These are phyloP conservation scores for Thalia dealbata DNA, from an alignment of 176 grass and related monocot genomes.

Conservation along the genomic window DNA sequence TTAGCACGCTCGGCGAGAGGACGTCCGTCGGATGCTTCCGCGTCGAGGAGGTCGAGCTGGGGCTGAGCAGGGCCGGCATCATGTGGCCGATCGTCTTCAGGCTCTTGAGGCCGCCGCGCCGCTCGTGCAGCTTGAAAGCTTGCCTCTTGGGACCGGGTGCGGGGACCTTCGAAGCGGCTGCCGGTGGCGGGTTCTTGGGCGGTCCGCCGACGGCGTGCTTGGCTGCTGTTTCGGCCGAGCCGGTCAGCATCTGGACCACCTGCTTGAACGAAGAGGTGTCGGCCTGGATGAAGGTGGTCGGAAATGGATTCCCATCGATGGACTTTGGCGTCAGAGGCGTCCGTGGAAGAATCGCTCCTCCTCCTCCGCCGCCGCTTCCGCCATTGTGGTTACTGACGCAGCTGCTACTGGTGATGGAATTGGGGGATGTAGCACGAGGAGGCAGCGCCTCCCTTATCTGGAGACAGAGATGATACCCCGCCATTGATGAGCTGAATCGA, in stretches of 20 bases:
- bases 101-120: slow-evolving; percentile 63
- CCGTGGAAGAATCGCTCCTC: slow-evolving; percentile 27
- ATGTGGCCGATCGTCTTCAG: slow-evolving; percentile 81
- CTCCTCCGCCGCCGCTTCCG: slow-evolving; percentile 8
- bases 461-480: neutral
- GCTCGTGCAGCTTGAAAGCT: slow-evolving; percentile 88
- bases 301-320: slow-evolving; percentile 58
- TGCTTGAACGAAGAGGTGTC: slow-evolving; percentile 92
- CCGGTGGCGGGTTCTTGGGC: neutral
- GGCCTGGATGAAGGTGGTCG: slow-evolving; percentile 90
- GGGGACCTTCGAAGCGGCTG: slow-evolving; percentile 15
- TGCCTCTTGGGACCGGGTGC: slow-evolving; percentile 78
- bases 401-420: slow-evolving; percentile 19
- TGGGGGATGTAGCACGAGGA: slow-evolving; percentile 8
- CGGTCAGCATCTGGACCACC: slow-evolving; percentile 97
- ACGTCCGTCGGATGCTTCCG: slow-evolving; percentile 37
- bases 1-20: slow-evolving; percentile 69
- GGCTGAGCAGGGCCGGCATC: slow-evolving; percentile 34
- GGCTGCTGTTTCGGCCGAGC: slow-evolving; percentile 31
- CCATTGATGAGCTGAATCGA: neutral
- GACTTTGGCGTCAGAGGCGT: slow-evolving; percentile 43
- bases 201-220: slow-evolving; percentile 29
- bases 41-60: slow-evolving; percentile 21
- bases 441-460: neutral
- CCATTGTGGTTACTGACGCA: slow-evolving; percentile 25